Evolutionary conservation across 2,329 filamentous ascomycete genomes (phyloP).

Genomic region (Colletotrichum graminicola): DNA sequence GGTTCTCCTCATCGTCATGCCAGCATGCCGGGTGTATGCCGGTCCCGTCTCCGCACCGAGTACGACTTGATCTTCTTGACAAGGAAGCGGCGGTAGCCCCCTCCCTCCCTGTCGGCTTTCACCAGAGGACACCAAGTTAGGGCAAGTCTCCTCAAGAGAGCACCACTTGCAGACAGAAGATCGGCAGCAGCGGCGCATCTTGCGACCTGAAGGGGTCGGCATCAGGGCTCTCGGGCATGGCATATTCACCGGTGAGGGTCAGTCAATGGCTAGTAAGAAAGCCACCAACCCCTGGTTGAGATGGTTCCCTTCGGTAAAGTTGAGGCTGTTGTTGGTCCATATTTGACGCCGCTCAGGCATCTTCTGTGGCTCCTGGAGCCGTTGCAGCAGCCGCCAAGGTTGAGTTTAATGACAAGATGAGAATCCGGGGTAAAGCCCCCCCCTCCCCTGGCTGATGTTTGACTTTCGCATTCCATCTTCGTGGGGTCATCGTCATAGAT

Average conservation of each 20-base stretch:
- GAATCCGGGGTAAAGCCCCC: constrained; percentile 41
- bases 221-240: constrained; percentile 4
- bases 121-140: not conserved
- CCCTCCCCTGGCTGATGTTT: constrained; percentile 26
- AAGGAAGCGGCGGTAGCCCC: not conserved
- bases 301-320: not conserved
- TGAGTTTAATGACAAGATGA: constrained; percentile 41
- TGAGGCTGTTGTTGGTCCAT: not conserved
- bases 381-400: constrained; percentile 24
- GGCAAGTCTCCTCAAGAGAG: constrained; percentile 43
- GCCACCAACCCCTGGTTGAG: not conserved
- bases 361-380: constrained; percentile 20
- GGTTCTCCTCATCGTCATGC: constrained; percentile 38
- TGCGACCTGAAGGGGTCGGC: not conserved
- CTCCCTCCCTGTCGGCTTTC: constrained; percentile 1
- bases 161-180: not conserved
- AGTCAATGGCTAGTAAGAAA: not conserved
- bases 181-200: constrained; percentile 48
- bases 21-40: constrained; percentile 30
- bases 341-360: constrained; percentile 22
- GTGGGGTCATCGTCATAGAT: constrained; percentile 31
- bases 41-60: constrained; percentile 30
- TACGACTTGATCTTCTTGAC: constrained; percentile 16
- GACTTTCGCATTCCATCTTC: constrained; percentile 35
- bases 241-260: constrained; percentile 2